A percentile compares a stretch with the other conserved stretches of the same genome.
Conservation (phyloP, 2,329 filamentous ascomycete genomes). For the Aspergillus sergii region DNA sequence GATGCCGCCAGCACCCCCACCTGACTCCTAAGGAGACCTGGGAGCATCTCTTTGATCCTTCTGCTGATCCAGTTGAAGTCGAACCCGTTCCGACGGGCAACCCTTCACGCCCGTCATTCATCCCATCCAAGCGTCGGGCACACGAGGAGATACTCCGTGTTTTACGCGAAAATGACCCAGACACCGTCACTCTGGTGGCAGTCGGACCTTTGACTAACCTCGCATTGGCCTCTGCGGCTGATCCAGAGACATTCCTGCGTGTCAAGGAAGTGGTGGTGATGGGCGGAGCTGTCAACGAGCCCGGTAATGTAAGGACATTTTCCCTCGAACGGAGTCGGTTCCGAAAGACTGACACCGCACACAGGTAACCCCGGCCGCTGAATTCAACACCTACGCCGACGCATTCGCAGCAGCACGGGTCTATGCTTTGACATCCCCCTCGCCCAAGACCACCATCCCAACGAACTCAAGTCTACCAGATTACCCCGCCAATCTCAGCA, state of each 20-base stretch:
- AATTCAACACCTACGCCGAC: constrained; percentile 97
- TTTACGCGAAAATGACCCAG: constrained; percentile 75
- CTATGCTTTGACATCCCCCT: constrained; percentile 74
- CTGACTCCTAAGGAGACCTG: constrained; percentile 74
- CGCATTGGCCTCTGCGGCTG: constrained; percentile 82
- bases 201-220: constrained; percentile 93
- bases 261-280: constrained; percentile 93
- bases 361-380: constrained; percentile 71
- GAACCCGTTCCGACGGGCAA: constrained; percentile 46
- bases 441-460: constrained; percentile 81
- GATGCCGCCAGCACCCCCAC: constrained; percentile 64
- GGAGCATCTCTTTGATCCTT: constrained; percentile 66
- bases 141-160: constrained; percentile 89
- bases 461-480: constrained; percentile 54
- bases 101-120: constrained; percentile 62
- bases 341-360: neutral
- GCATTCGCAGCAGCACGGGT: constrained; percentile 74
- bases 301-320: constrained; percentile 71
- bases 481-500: constrained; percentile 67
- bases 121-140: constrained; percentile 70
- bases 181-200: constrained; percentile 86
- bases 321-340: neutral
- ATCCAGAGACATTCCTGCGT: constrained; percentile 84
- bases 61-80: constrained; percentile 47
- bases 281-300: constrained; percentile 79